These are phyloP conservation scores for Moesziomyces sp. DNA, from an alignment of 1,284 basidiomycete genomes.

Conservation along the genomic window DNA sequence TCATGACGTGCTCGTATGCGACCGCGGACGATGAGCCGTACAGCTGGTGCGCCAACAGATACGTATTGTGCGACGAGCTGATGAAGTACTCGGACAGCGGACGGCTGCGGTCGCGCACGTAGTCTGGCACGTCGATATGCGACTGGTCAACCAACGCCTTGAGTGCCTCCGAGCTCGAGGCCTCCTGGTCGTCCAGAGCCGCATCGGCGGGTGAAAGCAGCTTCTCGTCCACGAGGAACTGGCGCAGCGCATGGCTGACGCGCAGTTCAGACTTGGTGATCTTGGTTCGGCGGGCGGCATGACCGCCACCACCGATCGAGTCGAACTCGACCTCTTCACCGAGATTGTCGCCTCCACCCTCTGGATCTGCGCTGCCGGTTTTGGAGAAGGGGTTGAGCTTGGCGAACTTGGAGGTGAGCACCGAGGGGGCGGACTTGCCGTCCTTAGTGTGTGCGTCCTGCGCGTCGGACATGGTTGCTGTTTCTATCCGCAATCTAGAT, in stretches of 20 bases:
- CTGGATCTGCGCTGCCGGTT: slow-evolving; percentile 40
- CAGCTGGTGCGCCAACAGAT: slow-evolving; percentile 75
- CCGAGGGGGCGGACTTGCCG: slow-evolving; percentile 31
- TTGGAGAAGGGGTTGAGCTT: slow-evolving; percentile 55
- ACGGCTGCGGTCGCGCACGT: slow-evolving; percentile 49
- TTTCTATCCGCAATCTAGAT: too few species aligned
- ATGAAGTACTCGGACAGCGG: slow-evolving; percentile 60
- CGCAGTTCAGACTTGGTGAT: slow-evolving; percentile 52
- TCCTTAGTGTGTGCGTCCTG: slow-evolving; percentile 39
- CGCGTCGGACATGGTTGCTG: slow-evolving; percentile 27
- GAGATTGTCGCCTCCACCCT: slow-evolving; percentile 52
- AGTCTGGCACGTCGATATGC: slow-evolving; percentile 50
- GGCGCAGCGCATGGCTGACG: slow-evolving; percentile 52
- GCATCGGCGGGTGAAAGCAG: slow-evolving; percentile 40
- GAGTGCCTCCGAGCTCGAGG: slow-evolving; percentile 29
- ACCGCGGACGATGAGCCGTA: slow-evolving; percentile 73
- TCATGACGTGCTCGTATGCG: slow-evolving; percentile 74
- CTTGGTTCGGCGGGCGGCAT: slow-evolving; percentile 49
- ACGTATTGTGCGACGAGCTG: slow-evolving; percentile 74
- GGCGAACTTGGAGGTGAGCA: slow-evolving; percentile 52
- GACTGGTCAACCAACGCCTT: slow-evolving; percentile 46
- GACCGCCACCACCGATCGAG: slow-evolving; percentile 59
- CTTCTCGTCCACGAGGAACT: slow-evolving; percentile 42
- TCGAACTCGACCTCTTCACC: slow-evolving; percentile 56
- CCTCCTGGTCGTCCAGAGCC: slow-evolving; percentile 16